Conservation (phyloP, 139 green algal species). For the Coelastrella sp. region DNA sequence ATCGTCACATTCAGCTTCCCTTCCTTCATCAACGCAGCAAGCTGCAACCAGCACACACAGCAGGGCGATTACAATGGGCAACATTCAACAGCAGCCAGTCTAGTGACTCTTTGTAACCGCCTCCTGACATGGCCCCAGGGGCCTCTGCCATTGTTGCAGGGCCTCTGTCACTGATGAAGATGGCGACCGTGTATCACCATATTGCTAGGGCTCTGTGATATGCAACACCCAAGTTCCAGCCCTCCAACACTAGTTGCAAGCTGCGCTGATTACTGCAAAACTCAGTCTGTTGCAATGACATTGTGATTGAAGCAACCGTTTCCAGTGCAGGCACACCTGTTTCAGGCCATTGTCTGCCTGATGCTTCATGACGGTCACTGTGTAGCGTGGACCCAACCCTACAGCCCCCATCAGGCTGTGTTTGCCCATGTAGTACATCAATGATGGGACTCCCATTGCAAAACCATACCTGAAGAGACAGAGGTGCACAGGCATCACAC, state of each 20-base stretch:
- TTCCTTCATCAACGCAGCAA: conserved; percentile 43
- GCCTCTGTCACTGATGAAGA: no score
- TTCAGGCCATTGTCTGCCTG: conserved; percentile 13
- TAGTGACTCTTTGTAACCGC: no score
- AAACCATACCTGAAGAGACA: conserved; percentile 26
- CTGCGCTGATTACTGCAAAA: no score
- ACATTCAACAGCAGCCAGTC: background rate
- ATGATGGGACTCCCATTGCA: background rate
- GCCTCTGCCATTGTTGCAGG: no score
- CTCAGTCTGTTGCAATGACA: no score
- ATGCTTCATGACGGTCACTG: conserved; percentile 31
- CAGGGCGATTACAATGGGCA: background rate
- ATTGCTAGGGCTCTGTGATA: no score
- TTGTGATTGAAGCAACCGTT: no score
- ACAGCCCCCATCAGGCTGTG: background rate
- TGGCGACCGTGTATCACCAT: no score
- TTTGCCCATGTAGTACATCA: conserved; percentile 22
- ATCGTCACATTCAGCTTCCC: conserved; percentile 53
- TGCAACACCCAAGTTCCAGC: no score
- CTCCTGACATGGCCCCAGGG: no score
- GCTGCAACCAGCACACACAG: background rate
- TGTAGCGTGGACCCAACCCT: conserved; percentile 12
- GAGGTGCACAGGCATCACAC: background rate
- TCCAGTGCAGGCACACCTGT: no score
- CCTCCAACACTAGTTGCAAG: no score